Evolutionary conservation across 306 rosid genomes (phyloP).

Genomic region (Clitoria ternatea): DNA sequence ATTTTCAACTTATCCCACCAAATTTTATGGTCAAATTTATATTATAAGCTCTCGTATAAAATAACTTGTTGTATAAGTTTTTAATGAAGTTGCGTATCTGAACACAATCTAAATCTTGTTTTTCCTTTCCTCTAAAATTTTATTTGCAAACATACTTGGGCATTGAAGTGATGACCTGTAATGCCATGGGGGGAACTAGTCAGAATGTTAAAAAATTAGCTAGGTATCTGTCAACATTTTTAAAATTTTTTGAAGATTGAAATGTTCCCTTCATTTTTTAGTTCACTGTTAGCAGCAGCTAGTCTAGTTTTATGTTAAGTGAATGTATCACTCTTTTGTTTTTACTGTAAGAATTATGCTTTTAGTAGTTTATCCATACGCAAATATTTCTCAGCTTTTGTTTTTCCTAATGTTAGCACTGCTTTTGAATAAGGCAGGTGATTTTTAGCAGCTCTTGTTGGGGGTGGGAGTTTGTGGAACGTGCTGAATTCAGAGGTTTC

Average conservation of each 20-base stretch:
- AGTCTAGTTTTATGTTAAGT: background rate
- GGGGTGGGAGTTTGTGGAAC: slow-evolving; percentile 37
- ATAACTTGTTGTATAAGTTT: too few relatives aligned
- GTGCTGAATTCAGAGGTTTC: slow-evolving; percentile 26
- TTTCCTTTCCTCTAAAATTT: too few relatives aligned
- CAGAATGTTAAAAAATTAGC: background rate
- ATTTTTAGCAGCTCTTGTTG: background rate
- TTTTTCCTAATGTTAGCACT: background rate
- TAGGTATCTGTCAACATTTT: too few relatives aligned
- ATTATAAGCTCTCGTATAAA: too few relatives aligned
- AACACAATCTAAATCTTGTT: too few relatives aligned
- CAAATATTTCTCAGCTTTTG: background rate
- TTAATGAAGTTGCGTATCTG: too few relatives aligned
- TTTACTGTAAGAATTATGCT: background rate
- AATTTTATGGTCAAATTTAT: too few relatives aligned
- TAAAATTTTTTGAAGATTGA: too few relatives aligned
- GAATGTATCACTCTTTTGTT: background rate
- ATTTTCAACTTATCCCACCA: too few relatives aligned
- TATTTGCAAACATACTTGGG: too few relatives aligned
- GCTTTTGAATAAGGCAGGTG: background rate
- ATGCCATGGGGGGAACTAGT: background rate
- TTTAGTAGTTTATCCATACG: background rate
- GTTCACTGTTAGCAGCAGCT: background rate
- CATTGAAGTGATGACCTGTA: too few relatives aligned
- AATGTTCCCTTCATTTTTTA: too few relatives aligned